phyloP scores from a whole-genome alignment of 1,284 basidiomycete genomes.

The Melampsora abietis-canadensis region DNA sequence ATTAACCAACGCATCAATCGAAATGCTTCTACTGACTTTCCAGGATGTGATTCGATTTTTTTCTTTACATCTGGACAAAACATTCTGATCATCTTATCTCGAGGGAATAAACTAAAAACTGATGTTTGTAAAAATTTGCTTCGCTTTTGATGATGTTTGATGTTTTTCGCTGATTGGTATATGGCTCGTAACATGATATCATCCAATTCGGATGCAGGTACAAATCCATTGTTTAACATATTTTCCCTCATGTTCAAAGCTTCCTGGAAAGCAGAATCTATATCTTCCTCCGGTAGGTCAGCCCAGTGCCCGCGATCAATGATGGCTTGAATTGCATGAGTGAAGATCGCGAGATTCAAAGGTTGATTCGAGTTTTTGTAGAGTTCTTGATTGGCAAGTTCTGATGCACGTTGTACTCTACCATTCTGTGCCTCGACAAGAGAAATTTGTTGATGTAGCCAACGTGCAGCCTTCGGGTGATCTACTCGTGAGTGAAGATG shows the following conservation, averaged over 20 bases:
- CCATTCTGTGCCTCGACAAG: conserved; percentile 38
- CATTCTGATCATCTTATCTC: conserved; percentile 26
- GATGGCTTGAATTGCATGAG: conserved; percentile 34
- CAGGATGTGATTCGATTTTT: conserved; percentile 35
- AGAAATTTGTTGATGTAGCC: conserved; percentile 23
- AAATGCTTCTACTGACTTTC: conserved; percentile 40
- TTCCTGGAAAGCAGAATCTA: conserved; percentile 4
- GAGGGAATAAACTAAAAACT: conserved; percentile 27
- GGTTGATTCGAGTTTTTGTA: conserved; percentile 1
- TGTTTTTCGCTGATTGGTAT: conserved; percentile 14
- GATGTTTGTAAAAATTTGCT: conserved; percentile 15
- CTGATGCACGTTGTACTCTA: conserved; percentile 18
- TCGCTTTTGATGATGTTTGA: conserved; percentile 2
- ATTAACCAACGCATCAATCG: conserved; percentile 34
- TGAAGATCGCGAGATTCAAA: conserved; percentile 10
- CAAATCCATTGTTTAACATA: conserved; percentile 23
- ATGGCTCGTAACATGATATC: conserved; percentile 30
- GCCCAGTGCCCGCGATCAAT: neutral
- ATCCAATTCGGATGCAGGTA: conserved; percentile 18
- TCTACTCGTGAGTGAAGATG: conserved; percentile 5
- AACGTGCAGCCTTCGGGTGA: conserved; percentile 8
- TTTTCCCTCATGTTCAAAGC: conserved; percentile 19
- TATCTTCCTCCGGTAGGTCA: neutral
- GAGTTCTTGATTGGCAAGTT: conserved; percentile 9
- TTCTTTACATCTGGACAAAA: neutral